A percentile compares a stretch with the other conserved stretches of the same genome.
Conservation (phyloP, 2,329 filamentous ascomycete genomes). For the Talaromyces pinophilus region DNA sequence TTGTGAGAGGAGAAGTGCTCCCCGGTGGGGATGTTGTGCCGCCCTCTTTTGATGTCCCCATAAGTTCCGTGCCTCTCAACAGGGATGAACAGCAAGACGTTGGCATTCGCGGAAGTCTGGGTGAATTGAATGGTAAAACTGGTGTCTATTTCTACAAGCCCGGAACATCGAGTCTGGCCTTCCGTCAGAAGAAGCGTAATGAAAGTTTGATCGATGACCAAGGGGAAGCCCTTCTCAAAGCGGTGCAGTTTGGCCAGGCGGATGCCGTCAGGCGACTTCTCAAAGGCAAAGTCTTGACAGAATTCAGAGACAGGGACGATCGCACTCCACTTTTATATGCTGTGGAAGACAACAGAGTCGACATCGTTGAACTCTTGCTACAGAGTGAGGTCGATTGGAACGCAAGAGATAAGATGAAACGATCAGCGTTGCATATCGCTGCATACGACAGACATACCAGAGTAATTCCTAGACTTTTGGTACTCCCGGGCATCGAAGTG, state of each 20-base stretch:
- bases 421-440: constrained; percentile 11
- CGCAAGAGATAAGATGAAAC: neutral
- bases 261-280: neutral
- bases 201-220: neutral
- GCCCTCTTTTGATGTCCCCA: neutral
- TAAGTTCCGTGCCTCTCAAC: neutral
- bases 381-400: neutral
- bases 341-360: neutral
- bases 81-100: neutral
- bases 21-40: neutral
- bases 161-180: neutral
- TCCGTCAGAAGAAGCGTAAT: neutral
- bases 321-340: neutral
- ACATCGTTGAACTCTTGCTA: constrained; percentile 15
- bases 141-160: neutral
- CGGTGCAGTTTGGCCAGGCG: neutral
- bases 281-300: neutral
- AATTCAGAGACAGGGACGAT: neutral
- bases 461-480: neutral
- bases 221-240: neutral
- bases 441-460: neutral
- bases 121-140: neutral
- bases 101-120: neutral
- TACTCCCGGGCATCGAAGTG: neutral
- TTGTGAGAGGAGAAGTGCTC: neutral